phyloP scores from a whole-genome alignment of 495 filamentous ascomycete species.

The Aspergillus incahuasiensis region DNA sequence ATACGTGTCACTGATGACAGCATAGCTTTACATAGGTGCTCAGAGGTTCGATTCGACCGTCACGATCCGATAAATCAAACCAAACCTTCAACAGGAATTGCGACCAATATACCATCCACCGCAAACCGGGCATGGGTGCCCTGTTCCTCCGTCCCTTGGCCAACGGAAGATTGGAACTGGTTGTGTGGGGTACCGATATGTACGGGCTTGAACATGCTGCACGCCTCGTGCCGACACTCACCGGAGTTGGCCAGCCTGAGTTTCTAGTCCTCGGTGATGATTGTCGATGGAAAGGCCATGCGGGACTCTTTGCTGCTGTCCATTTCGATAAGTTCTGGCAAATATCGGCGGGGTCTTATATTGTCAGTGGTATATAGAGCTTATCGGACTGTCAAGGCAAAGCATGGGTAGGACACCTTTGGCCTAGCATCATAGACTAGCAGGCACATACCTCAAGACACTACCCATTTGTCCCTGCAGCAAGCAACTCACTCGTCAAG shows the following conservation, averaged over 20 bases:
- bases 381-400: background rate
- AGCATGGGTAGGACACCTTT: background rate
- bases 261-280: slow-evolving; percentile 44
- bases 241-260: slow-evolving; percentile 56
- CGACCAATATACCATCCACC: slow-evolving; percentile 12
- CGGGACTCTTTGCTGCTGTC: slow-evolving; percentile 50
- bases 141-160: slow-evolving; percentile 46
- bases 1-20: slow-evolving; percentile 19
- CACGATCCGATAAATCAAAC: background rate
- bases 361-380: slow-evolving; percentile 6
- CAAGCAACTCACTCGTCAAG: no score
- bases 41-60: background rate
- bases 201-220: slow-evolving; percentile 45
- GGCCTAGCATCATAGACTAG: background rate
- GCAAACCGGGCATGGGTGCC: slow-evolving; percentile 38
- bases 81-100: background rate
- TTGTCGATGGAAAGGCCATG: slow-evolving; percentile 48
- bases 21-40: slow-evolving; percentile 5
- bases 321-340: slow-evolving; percentile 53
- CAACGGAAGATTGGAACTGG: slow-evolving; percentile 45
- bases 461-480: background rate
- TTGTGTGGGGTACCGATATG: slow-evolving; percentile 51
- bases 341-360: slow-evolving; percentile 30
- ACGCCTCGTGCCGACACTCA: slow-evolving; percentile 53
- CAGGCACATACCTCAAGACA: no score